Percentiles rank a stretch among this genome's conserved stretches.
These are phyloP conservation scores for Marchantia paleacea DNA, from an alignment of 225 moss, liverwort and hornwort genomes.

Conservation along the genomic window DNA sequence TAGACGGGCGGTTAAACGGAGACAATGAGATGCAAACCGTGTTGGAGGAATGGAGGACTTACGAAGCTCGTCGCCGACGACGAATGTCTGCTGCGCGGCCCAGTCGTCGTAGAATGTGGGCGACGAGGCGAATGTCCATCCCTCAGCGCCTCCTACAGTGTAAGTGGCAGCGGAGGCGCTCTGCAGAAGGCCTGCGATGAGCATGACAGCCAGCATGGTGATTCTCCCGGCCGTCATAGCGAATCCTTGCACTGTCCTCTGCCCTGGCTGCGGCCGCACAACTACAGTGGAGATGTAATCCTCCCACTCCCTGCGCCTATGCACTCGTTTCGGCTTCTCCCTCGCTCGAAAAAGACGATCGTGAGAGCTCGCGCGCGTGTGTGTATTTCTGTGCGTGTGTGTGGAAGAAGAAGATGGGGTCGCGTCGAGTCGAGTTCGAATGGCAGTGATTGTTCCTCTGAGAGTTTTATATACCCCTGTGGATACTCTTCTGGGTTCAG, in stretches of 20 bases:
- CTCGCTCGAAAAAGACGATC: too few species aligned
- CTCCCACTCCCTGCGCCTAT: neutral
- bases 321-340: neutral
- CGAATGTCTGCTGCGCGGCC: slow-evolving; percentile 1
- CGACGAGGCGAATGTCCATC: slow-evolving; percentile 6
- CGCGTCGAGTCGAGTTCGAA: too few species aligned
- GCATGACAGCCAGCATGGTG: neutral
- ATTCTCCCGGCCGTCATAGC: slow-evolving; percentile 2
- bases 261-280: slow-evolving; percentile 7
- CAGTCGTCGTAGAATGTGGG: slow-evolving; percentile 23
- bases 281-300: neutral
- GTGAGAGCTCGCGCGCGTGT: neutral
- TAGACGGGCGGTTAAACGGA: too few species aligned
- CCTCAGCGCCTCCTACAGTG: slow-evolving; percentile 1
- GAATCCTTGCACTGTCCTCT: slow-evolving; percentile 5
- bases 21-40: too few species aligned
- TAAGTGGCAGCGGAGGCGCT: neutral
- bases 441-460: neutral
- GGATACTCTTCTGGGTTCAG: neutral
- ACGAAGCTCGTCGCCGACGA: slow-evolving; percentile 24
- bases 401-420: too few species aligned
- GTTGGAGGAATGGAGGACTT: too few species aligned
- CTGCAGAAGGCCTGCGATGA: neutral
- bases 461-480: neutral
- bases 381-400: neutral